These are phyloP conservation scores for Kregervanrija fluxuum DNA, from an alignment of 805 yeast genomes.

Conservation along the genomic window DNA sequence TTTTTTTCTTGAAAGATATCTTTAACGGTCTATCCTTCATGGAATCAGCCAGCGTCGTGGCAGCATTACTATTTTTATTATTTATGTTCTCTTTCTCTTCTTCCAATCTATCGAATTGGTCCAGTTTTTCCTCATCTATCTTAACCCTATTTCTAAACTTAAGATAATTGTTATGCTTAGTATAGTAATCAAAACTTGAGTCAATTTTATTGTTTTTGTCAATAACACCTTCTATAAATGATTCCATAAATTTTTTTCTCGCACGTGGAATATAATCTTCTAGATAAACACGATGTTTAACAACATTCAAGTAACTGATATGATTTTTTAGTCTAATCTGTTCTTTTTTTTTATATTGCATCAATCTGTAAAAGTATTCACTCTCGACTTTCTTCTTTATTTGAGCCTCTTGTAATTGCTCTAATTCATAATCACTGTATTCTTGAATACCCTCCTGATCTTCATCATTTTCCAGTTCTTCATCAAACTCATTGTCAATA, in stretches of 20 bases:
- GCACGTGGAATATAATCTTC: conserved; percentile 13
- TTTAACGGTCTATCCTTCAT: conserved; percentile 14
- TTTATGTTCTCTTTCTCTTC: conserved; percentile 29
- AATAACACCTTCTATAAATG: conserved; percentile 21
- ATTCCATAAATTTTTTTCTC: conserved; percentile 20
- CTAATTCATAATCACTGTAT: conserved; percentile 6
- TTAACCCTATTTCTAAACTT: conserved; percentile 31
- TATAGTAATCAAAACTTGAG: conserved; percentile 28
- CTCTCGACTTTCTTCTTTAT: conserved; percentile 16
- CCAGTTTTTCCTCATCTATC: conserved; percentile 36
- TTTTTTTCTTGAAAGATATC: conserved; percentile 16
- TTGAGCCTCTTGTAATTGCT: conserved; percentile 8
- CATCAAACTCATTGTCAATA: conserved; percentile 26
- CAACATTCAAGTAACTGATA: conserved; percentile 28
- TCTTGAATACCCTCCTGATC: conserved; percentile 16
- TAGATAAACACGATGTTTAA: conserved; percentile 22
- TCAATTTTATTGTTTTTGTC: conserved; percentile 27
- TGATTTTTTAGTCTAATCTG: conserved; percentile 23
- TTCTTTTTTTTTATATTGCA: conserved; percentile 20
- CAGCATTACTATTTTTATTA: conserved; percentile 7
- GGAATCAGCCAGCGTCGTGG: conserved; percentile 9
- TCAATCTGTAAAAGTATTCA: conserved; percentile 8
- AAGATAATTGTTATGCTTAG: conserved; percentile 37
- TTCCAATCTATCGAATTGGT: conserved; percentile 33
- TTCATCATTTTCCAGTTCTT: conserved; percentile 21